Evolutionary conservation across 768 basidiomycete species (phyloP).

Genomic region (Suillus paluster): DNA sequence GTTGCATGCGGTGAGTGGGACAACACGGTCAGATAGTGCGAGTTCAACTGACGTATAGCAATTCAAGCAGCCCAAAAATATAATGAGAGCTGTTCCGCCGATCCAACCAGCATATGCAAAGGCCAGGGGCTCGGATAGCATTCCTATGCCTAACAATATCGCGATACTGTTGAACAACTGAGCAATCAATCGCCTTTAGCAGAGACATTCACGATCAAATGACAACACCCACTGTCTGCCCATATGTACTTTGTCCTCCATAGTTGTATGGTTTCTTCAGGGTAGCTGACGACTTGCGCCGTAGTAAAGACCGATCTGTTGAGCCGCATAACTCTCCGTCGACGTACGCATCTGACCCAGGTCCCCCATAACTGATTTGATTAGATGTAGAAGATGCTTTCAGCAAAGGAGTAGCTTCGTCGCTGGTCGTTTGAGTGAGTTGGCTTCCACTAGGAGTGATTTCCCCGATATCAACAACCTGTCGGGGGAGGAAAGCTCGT

Average conservation of each 20-base stretch:
- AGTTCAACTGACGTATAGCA: conserved; percentile 80
- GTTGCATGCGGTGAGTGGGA: conserved; percentile 14
- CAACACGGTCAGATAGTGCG: background rate
- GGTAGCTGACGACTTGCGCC: conserved; percentile 5
- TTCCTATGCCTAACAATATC: conserved; percentile 85
- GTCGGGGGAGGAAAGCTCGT: conserved; percentile 4
- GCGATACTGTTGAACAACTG: conserved; percentile 91
- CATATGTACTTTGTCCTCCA: conserved; percentile 69
- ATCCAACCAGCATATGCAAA: conserved; percentile 94
- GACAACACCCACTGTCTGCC: conserved; percentile 60
- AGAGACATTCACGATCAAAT: background rate
- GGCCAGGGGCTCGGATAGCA: conserved; percentile 88
- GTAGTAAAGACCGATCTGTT: conserved; percentile 7
- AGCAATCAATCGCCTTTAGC: conserved; percentile 10
- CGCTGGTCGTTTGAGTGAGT: background rate
- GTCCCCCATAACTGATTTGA: background rate
- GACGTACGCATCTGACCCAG: background rate
- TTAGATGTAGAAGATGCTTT: conserved; percentile 27
- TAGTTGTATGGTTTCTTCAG: conserved; percentile 34
- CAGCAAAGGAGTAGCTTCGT: conserved; percentile 45
- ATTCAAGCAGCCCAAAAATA: conserved; percentile 78
- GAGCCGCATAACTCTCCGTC: background rate
- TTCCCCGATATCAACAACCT: background rate
- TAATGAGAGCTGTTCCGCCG: conserved; percentile 70
- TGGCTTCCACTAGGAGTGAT: background rate